phyloP scores from a whole-genome alignment of 495 filamentous ascomycete species.

The Podospora comata region DNA sequence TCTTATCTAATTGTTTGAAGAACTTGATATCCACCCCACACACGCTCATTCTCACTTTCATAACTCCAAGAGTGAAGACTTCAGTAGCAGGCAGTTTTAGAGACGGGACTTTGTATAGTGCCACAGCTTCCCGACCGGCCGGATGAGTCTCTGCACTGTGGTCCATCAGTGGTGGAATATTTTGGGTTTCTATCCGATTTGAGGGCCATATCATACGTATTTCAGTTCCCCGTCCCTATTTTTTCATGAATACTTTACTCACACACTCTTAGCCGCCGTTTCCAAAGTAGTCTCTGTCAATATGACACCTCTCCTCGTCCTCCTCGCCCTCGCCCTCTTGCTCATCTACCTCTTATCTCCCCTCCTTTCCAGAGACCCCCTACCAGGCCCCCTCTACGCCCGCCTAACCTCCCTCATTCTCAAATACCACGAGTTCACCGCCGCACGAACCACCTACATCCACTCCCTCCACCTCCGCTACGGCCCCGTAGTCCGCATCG shows the following conservation, averaged over 20 bases:
- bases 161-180: not conserved
- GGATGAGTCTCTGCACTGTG: not conserved
- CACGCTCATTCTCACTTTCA: too few relatives aligned
- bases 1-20: not conserved
- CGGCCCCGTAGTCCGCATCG: slow-evolving; percentile 55
- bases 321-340: slow-evolving; percentile 18
- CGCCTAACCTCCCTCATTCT: slow-evolving; percentile 51
- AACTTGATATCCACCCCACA: not conserved
- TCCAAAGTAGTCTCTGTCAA: not conserved
- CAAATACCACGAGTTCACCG: slow-evolving; percentile 57
- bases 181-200: not conserved
- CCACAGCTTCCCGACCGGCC: too few relatives aligned
- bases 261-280: not conserved
- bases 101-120: too few relatives aligned
- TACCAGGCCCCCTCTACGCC: slow-evolving; percentile 56
- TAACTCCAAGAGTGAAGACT: too few relatives aligned
- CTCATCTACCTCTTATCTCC: slow-evolving; percentile 37
- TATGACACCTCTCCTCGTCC: slow-evolving; percentile 26
- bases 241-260: not conserved
- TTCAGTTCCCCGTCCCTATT: not conserved
- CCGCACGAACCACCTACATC: slow-evolving; percentile 52
- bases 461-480: slow-evolving; percentile 55
- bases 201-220: not conserved
- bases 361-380: slow-evolving; percentile 26
- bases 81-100: too few relatives aligned